Conservation (phyloP, 306 rosid genomes). For the Mimosa bimucronata region DNA sequence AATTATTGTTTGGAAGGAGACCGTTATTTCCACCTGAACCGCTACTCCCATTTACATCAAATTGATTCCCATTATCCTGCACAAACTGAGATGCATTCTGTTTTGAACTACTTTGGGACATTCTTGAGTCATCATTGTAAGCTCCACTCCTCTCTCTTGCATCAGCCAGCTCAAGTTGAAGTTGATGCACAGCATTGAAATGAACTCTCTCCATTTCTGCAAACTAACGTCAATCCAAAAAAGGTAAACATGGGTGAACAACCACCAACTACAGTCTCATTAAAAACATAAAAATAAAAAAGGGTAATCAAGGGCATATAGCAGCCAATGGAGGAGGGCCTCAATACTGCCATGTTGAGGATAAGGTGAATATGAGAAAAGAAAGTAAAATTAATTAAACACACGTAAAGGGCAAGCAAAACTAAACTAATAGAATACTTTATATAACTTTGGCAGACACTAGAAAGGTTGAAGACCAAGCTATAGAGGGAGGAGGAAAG, state of each 20-base stretch:
- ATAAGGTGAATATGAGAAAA: background rate
- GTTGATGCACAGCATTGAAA: constrained; percentile 81
- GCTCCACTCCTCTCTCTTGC: constrained; percentile 82
- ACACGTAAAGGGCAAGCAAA: background rate
- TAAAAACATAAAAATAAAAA: background rate
- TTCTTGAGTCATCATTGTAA: constrained; percentile 64
- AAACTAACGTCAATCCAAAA: constrained; percentile 57
- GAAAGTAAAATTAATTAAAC: background rate
- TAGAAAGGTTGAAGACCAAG: background rate
- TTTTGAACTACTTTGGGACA: constrained; percentile 59
- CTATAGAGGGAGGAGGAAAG: background rate
- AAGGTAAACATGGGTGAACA: constrained; percentile 21
- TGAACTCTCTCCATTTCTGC: constrained; percentile 96
- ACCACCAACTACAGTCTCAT: constrained; percentile 9
- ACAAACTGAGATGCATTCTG: constrained; percentile 68
- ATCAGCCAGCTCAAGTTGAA: constrained; percentile 88
- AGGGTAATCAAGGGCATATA: background rate
- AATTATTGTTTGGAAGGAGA: constrained; percentile 65
- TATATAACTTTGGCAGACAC: background rate
- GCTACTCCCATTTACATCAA: constrained; percentile 63
- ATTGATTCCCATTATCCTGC: constrained; percentile 70
- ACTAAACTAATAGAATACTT: background rate
- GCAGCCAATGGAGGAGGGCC: background rate
- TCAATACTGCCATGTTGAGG: background rate
- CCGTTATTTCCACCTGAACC: constrained; percentile 65